Conservation (phyloP, 768 basidiomycete species). For the Sarcodon sp. region DNA sequence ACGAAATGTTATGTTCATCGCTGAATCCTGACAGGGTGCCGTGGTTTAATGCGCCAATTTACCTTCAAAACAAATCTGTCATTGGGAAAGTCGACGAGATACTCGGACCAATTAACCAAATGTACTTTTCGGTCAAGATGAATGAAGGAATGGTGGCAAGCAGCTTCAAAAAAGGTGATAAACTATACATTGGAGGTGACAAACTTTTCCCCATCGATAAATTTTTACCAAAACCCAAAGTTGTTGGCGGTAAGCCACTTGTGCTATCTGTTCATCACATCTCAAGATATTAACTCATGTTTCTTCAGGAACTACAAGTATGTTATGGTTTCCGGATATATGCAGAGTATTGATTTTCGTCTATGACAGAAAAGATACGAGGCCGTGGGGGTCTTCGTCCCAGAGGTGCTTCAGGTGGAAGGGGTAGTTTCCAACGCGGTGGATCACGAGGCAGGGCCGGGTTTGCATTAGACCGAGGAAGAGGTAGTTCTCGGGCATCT, state of each 20-base stretch:
- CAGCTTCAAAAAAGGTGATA: constrained; percentile 96
- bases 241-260: constrained; percentile 39
- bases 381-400: constrained; percentile 6
- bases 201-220: constrained; percentile 93
- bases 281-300: constrained; percentile 1
- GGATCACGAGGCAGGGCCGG: constrained; percentile 23
- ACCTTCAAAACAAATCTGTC: constrained; percentile 88
- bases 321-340: constrained; percentile 6
- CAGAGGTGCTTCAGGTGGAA: constrained; percentile 15
- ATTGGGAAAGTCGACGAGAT: constrained; percentile 99
- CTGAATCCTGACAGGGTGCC: constrained; percentile 83
- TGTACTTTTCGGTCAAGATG: constrained; percentile 98
- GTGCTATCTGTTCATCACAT: constrained; percentile 1
- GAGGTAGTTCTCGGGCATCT: constrained; percentile 15
- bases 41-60: constrained; percentile 98
- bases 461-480: constrained; percentile 12
- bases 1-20: constrained; percentile 94
- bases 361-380: constrained; percentile 19
- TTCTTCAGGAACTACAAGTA: constrained; percentile 25
- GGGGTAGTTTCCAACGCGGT: constrained; percentile 11
- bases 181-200: constrained; percentile 95
- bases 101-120: constrained; percentile 97
- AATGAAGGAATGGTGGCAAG: constrained; percentile 88
- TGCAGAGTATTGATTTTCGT: constrained; percentile 11
- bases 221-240: constrained; percentile 94